Percentiles rank a stretch among this genome's conserved stretches.
phyloP scores from a whole-genome alignment of 73 alveolate genomes.

The Tetrahymena thermophila region DNA sequence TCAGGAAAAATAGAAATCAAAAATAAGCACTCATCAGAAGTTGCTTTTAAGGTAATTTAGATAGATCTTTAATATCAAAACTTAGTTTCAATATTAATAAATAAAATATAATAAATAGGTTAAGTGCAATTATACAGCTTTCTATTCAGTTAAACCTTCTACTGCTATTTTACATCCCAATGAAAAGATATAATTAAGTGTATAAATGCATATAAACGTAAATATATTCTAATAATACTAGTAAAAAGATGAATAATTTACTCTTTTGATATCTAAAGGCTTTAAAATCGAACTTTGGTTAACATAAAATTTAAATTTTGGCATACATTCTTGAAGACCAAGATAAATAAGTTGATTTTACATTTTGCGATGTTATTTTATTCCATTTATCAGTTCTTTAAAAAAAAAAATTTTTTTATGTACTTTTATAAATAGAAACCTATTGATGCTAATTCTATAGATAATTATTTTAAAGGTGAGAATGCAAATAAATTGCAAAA shows the following conservation, averaged over 20 bases:
- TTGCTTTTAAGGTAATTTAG: neutral
- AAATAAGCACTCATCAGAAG: neutral
- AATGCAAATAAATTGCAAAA: neutral
- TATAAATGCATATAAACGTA: neutral
- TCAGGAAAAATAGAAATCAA: neutral
- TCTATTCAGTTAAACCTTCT: neutral
- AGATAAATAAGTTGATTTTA: neutral
- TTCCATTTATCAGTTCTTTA: neutral
- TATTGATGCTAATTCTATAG: neutral
- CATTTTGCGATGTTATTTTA: neutral
- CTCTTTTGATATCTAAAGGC: neutral
- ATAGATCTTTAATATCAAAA: neutral
- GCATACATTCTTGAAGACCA: neutral
- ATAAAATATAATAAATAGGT: neutral
- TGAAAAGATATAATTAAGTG: neutral
- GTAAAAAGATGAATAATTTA: neutral
- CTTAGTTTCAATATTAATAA: neutral
- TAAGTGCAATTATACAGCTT: neutral
- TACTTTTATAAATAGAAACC: neutral
- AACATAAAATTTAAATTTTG: neutral
- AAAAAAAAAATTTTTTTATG: neutral
- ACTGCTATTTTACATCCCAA: neutral
- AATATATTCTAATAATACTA: neutral
- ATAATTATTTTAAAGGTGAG: neutral
- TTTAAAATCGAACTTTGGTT: neutral